Percentiles rank a stretch among this genome's conserved stretches.
These are phyloP conservation scores for Ascochyta koolunga DNA, from an alignment of 2,329 filamentous ascomycete genomes.

Conservation along the genomic window DNA sequence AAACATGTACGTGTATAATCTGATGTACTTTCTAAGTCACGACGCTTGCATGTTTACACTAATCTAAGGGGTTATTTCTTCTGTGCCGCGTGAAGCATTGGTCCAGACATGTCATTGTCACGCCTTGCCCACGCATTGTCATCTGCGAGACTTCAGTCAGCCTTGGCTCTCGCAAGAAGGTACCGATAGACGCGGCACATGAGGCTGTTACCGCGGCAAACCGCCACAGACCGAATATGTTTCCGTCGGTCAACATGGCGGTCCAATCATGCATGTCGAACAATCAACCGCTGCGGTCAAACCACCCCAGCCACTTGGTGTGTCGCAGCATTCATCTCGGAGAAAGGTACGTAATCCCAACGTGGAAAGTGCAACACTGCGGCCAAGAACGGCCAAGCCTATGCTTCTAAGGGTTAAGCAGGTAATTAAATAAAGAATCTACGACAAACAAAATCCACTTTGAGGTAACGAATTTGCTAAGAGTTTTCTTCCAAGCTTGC, in stretches of 20 bases:
- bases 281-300: constrained; percentile 1
- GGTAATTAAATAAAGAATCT: constrained; percentile 14
- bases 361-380: constrained; percentile 3
- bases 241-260: constrained; percentile 9
- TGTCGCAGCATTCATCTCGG: constrained; percentile 15
- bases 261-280: constrained; percentile 12
- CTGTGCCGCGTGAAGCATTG: background rate
- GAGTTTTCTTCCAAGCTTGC: constrained; percentile 11
- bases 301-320: constrained; percentile 4
- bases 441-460: constrained; percentile 19
- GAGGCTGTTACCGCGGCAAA: constrained; percentile 2
- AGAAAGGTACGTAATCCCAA: constrained; percentile 17
- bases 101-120: constrained; percentile 1
- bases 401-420: constrained; percentile 11
- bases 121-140: constrained; percentile 1
- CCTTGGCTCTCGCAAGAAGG: constrained; percentile 5
- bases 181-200: constrained; percentile 6
- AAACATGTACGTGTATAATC: no score
- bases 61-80: background rate
- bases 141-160: background rate
- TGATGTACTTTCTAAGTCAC: no score
- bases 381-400: constrained; percentile 18
- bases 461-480: constrained; percentile 3
- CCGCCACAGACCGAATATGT: constrained; percentile 13
- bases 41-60: no score